Evolutionary conservation across 345 rosid genomes (phyloP), one percentile per base, ranked within the genome.

Genomic region (Isatis tinctoria): DNA sequence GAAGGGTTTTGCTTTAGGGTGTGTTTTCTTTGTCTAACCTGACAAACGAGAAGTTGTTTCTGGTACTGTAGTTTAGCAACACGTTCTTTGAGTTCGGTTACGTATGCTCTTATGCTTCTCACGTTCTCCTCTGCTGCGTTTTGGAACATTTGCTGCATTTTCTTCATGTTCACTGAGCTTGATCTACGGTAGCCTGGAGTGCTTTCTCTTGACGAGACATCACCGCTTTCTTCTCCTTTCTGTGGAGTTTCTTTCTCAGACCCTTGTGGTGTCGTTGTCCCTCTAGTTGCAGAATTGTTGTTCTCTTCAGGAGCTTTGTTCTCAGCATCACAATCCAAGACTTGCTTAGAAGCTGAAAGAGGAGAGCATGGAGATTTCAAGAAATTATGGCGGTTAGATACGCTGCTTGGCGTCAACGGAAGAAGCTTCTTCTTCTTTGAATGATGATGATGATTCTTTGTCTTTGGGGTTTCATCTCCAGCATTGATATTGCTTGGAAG

Each of bases 111-210:
- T 74, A 94, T 94, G 86, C 90, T 91, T 83, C 99, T 85, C 61
- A 94, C 99, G 64, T 94, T 94, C 86, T 94, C 99, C 83, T 94
- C 97, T n/a, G 99, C 97, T 37, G 99, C 99, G 83, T 84, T 95
- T 76, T 92, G 97, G 78, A 91, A 95, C 99, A 95, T 90, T 69
- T 90, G 89, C 88, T 88, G 95, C 99, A 95, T 95, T 81, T 90
- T 95, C 83, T 86, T 95, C 97, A 95, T 95, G 77, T 95, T 91
- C 35, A 92, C 97, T 47, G 97, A 91, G 78, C 97, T 87, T 74
- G 93, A 83, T 74, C 96, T 88, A 6, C 85, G 80, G 67, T 79
- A 91, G 17, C 83, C 92, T 32, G 93, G 90, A 74, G 90, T 83
- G 52, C 88, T 86, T 83, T 90, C 98, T 73, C 83, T 90, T 27